Evolutionary conservation across 2,329 filamentous ascomycete genomes (phyloP), one percentile per base, ranked within the genome.

Genomic region (Meredithiella fracta): DNA sequence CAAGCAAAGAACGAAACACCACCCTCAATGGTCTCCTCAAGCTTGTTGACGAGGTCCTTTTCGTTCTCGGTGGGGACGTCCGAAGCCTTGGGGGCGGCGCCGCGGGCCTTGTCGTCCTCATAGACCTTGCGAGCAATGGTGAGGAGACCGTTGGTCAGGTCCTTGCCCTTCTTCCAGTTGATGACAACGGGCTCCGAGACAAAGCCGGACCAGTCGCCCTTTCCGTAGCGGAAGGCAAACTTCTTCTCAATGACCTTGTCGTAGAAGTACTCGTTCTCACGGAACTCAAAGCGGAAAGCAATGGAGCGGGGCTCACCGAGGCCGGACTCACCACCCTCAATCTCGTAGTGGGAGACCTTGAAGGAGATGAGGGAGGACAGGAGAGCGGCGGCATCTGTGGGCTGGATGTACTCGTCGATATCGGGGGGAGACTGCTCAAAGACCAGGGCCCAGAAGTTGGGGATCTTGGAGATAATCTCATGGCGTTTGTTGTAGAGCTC

Each of bases 361-460:
- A 98, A 63, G 62, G 75, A 75, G 58, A 73, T 76, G 57, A 97
- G 80, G 55, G 76, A 74, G 42, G 78, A 75, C 60, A 83, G 77
- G 58, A 97, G 78, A 60, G 92, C 72, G 7, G 77, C 76, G 14
- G 83, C 81, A 72, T 97, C 91, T 51, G 78, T 77, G 47, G 87
- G 85, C 66, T 88, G 83, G 66, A 97, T 85, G 74, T 83, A 89
- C 69, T 88, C 83, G 70, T 95, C 89, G 63, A 98, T 78, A 60
- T 95, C 88, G 50, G 78, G 76, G 1, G 90, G 89, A 2, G 86
- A 82, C 71, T 89, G 84, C 73, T 94, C 86, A 67, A 97, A 77
- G 57, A 96, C 90, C 58, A 94, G 79, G n/a, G 86, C 76, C 92
- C 92, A 97, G 79, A 97, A 98, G 72, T 86, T 81, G 63, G 81